phyloP scores from a whole-genome alignment of 2,329 filamentous ascomycete genomes.

The Magnaporthales sp. region DNA sequence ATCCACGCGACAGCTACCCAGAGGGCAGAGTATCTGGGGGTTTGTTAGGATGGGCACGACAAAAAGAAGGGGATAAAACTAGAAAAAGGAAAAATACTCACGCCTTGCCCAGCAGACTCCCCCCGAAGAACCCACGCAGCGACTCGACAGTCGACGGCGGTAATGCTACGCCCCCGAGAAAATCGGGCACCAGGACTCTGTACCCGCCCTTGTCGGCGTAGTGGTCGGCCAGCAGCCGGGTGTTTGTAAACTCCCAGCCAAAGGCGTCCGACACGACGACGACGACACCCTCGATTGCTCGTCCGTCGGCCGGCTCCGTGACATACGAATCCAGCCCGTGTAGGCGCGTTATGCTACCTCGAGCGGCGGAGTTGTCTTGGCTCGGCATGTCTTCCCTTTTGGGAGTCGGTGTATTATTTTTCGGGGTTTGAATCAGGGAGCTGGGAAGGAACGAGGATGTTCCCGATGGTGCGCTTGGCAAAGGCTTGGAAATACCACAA shows the following conservation, averaged over 20 bases:
- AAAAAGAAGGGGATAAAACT: background rate
- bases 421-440: too few relatives aligned
- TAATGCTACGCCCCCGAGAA: conserved; percentile 31
- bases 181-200: conserved; percentile 46
- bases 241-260: conserved; percentile 45
- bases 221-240: conserved; percentile 40
- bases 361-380: conserved; percentile 30
- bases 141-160: conserved; percentile 15
- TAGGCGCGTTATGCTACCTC: conserved; percentile 33
- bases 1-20: conserved; percentile 17
- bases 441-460: background rate
- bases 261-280: conserved; percentile 48
- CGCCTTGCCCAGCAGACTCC: conserved; percentile 20
- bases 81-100: conserved; percentile 11
- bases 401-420: too few relatives aligned
- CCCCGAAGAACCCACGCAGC: conserved; percentile 16
- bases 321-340: conserved; percentile 42
- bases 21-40: conserved; percentile 17
- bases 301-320: conserved; percentile 23
- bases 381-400: background rate
- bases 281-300: conserved; percentile 33
- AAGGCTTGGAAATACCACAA: background rate
- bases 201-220: conserved; percentile 42
- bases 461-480: background rate
- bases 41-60: background rate